Base-by-base conservation (phyloP, 352 stramenopile species). In the Globisporangium orthogonon region DNA sequence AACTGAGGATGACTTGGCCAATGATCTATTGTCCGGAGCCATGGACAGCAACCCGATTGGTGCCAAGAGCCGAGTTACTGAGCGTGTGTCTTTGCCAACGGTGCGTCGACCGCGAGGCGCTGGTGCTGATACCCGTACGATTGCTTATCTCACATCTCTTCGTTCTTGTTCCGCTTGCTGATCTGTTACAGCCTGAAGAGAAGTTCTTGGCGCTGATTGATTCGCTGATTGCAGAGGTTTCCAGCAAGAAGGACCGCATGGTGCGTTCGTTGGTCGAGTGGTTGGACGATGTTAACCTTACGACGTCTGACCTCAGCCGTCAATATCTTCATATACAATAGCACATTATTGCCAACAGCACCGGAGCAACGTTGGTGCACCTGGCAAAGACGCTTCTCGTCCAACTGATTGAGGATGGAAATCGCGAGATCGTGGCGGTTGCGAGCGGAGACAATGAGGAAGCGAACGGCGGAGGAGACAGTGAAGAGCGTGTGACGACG, bases 311-410 rank as follows among this genome's bases (percentile, higher is more conserved):
- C 23, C 23, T 23, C 23, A 23, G 23, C 23, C 23, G 23, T 23
- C 23, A 23, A 23, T 23, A 23, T 23, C 23, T 23, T 23, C 23
- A 23, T 23, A 23, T 23, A 23, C 23, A 37, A 13, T 47, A 79
- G 51, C 64, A 77, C 11, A 49, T 91, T 39, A 83, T 91, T 2
- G 76, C 76, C 0, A 88, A 87, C 62, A 89, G 73, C 43, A 91
- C 81, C 0, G 81, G 81, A 4, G 81, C 78, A 6, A 83, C 75
- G n/a, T 52, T 91, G 13, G 81, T 91, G 14, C 81, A 91, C 40
- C 62, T 91, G 13, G 74, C 80, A n/a, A 86, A 87, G 63, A 87
- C 78, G 1, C 69, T 79, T 3, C 59, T 89, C 14, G 76, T 86
- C 3, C 73, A 84, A 49, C 66, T 89, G 23, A 66, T 89, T 13